Evolutionary conservation across 176 grass and related monocot species (phyloP).

Genomic region (Aegilops bicornis): DNA sequence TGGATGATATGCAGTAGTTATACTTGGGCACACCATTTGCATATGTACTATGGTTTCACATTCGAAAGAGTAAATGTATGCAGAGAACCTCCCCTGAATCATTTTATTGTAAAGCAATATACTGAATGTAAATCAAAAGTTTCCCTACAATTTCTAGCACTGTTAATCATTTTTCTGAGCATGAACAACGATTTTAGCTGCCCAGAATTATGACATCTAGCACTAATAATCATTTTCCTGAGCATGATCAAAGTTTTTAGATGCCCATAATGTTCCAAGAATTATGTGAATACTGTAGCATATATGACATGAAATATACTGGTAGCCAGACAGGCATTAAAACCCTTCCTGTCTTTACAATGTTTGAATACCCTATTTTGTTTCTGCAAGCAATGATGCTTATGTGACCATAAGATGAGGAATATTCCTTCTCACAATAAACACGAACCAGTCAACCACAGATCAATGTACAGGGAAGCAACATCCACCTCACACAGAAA

Average conservation of each 20-base stretch:
- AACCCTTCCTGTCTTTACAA: not conserved
- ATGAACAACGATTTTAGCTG: not conserved
- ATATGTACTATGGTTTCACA: slow-evolving; percentile 6
- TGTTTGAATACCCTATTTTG: not conserved
- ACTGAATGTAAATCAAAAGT: not conserved
- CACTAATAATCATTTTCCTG: not conserved
- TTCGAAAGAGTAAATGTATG: slow-evolving; percentile 1
- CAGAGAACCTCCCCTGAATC: not conserved
- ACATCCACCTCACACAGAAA: not conserved
- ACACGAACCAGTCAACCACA: slow-evolving; percentile 11
- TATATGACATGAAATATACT: slow-evolving; percentile 9
- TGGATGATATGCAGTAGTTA: not conserved
- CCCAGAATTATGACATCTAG: not conserved
- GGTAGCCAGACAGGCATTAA: not conserved
- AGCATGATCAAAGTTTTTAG: not conserved
- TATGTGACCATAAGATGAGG: not conserved
- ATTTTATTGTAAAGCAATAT: slow-evolving; percentile 2
- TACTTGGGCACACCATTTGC: not conserved
- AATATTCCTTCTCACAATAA: not conserved
- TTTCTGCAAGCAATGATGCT: not conserved
- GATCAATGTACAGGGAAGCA: not conserved
- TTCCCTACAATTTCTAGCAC: not conserved
- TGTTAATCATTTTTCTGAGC: not conserved
- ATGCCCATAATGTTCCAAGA: not conserved
- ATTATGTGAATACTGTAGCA: not conserved